Evolutionary conservation across 306 rosid genomes (phyloP).

Genomic region (Quercus ilex): DNA sequence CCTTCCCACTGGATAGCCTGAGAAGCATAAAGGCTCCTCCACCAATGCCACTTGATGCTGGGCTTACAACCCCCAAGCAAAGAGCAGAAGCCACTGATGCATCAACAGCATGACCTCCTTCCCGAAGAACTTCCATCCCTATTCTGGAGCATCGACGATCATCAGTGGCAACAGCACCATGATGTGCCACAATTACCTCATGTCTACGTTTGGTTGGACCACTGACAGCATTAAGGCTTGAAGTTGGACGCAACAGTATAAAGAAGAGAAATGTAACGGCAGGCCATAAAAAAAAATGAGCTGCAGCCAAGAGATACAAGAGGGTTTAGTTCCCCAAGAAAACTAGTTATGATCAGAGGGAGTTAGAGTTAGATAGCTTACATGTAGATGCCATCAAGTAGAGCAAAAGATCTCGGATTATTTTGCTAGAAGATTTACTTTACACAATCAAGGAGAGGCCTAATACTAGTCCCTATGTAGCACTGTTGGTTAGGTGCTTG

Average conservation of each 20-base stretch:
- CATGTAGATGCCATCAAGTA: not conserved
- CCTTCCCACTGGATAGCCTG: slow-evolving; percentile 39
- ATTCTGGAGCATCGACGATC: slow-evolving; percentile 65
- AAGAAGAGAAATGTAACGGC: slow-evolving; percentile 24
- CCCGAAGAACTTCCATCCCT: slow-evolving; percentile 44
- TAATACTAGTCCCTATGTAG: not conserved
- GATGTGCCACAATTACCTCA: slow-evolving; percentile 41
- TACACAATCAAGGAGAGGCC: not conserved
- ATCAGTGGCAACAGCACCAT: slow-evolving; percentile 79
- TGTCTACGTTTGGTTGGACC: slow-evolving; percentile 20
- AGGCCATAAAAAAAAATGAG: slow-evolving; percentile 26
- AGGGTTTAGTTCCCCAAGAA: not conserved
- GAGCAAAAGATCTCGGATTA: not conserved
- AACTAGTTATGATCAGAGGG: not conserved
- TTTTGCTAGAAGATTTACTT: not conserved
- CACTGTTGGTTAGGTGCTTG: not conserved
- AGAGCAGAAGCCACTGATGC: slow-evolving; percentile 78
- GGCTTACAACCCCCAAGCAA: slow-evolving; percentile 80
- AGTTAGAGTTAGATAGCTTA: no score
- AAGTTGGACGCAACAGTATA: slow-evolving; percentile 22
- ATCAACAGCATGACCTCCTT: slow-evolving; percentile 84
- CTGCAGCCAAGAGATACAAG: slow-evolving; percentile 28
- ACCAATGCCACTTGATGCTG: slow-evolving; percentile 89
- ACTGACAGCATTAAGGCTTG: slow-evolving; percentile 14
- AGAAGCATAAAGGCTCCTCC: slow-evolving; percentile 82